phyloP scores from a whole-genome alignment of 2,329 filamentous ascomycete genomes.

The Spiromastix sp. region DNA sequence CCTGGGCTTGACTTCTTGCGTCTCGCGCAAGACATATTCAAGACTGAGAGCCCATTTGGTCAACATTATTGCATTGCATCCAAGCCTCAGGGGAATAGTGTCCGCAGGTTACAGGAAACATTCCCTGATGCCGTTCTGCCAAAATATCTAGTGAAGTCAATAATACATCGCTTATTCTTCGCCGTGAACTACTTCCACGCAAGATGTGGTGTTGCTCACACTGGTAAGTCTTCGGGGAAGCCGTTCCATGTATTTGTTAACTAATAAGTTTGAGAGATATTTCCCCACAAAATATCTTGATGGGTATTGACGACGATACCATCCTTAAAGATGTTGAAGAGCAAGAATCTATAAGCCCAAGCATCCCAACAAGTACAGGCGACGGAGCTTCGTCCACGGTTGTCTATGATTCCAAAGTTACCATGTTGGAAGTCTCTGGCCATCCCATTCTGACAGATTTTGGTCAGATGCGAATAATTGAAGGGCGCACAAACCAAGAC shows the following conservation, averaged over 20 bases:
- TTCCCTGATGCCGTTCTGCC: slow-evolving; percentile 15
- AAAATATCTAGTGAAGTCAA: slow-evolving; percentile 11
- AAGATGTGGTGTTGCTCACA: slow-evolving; percentile 12
- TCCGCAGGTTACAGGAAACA: slow-evolving; percentile 14
- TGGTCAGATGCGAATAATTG: slow-evolving; percentile 11
- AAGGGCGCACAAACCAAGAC: slow-evolving; percentile 6
- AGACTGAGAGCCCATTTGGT: slow-evolving; percentile 13
- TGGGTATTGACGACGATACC: slow-evolving; percentile 4
- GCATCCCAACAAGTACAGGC: slow-evolving; percentile 5
- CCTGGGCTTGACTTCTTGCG: slow-evolving; percentile 15
- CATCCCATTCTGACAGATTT: slow-evolving; percentile 17
- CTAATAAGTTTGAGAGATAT: slow-evolving; percentile 8
- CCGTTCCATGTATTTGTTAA: not conserved
- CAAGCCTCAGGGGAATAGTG: slow-evolving; percentile 16
- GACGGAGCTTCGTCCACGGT: slow-evolving; percentile 1
- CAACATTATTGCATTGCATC: slow-evolving; percentile 18
- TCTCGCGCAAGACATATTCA: slow-evolving; percentile 17
- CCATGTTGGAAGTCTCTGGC: slow-evolving; percentile 8
- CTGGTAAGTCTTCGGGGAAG: slow-evolving; percentile 9
- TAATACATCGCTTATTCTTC: slow-evolving; percentile 13
- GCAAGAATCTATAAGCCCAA: slow-evolving; percentile 5
- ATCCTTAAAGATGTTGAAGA: slow-evolving; percentile 9
- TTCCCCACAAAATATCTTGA: slow-evolving; percentile 11
- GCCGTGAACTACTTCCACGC: slow-evolving; percentile 13
- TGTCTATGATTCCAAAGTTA: slow-evolving; percentile 8